Conservation (phyloP, 371 early-diverging fungal species). For the Syncephalastrum monosporum region DNA sequence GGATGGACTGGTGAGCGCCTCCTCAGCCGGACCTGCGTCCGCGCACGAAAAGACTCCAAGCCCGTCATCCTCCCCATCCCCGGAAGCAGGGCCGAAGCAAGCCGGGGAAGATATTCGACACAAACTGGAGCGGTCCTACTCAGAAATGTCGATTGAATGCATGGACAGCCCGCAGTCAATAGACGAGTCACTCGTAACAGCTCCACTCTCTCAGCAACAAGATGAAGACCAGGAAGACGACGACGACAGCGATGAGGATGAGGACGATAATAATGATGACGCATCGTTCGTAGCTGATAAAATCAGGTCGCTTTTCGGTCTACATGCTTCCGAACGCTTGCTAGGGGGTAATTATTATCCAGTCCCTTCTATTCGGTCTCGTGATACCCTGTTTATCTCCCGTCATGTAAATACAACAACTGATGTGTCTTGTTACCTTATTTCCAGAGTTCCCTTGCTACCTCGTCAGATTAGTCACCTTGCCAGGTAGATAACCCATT, state of each 20-base stretch:
- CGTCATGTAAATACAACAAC: too few species aligned
- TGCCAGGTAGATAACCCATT: slow-evolving; percentile 37
- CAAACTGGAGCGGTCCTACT: slow-evolving; percentile 7
- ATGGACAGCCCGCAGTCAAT: slow-evolving; percentile 1
- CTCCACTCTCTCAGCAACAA: neutral
- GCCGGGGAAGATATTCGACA: too few species aligned
- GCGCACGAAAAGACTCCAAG: too few species aligned
- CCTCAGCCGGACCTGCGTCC: too few species aligned
- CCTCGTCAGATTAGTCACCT: slow-evolving; percentile 61
- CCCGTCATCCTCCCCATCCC: too few species aligned
- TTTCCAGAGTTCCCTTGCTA: slow-evolving; percentile 69
- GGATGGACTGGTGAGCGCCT: too few species aligned
- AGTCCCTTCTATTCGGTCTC: too few species aligned
- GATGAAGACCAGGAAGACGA: slow-evolving; percentile 16
- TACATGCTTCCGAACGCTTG: slow-evolving; percentile 17
- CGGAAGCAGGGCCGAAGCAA: too few species aligned
- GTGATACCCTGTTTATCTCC: too few species aligned
- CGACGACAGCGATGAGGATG: slow-evolving; percentile 13
- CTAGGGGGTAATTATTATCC: slow-evolving; percentile 8
- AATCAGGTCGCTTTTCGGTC: slow-evolving; percentile 9
- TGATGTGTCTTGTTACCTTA: neutral
- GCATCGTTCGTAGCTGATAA: slow-evolving; percentile 2
- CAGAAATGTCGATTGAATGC: slow-evolving; percentile 39
- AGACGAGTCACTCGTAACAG: neutral
- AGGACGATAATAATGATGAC: neutral